Conservation (phyloP, 2,329 filamentous ascomycete genomes). For the Fusarium continuum region DNA sequence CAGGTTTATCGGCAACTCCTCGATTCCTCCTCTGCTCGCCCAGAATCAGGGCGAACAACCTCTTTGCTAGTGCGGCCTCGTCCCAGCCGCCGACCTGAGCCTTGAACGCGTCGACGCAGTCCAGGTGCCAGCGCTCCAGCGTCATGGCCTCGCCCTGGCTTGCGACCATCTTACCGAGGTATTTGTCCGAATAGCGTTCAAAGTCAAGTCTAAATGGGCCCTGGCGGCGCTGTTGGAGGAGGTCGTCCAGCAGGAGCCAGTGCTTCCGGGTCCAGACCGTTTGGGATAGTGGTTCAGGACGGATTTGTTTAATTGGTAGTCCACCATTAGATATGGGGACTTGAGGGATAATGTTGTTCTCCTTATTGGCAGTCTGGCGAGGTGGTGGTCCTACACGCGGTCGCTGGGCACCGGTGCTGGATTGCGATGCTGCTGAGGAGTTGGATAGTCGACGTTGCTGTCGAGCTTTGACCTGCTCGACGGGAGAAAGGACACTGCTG, state of each 20-base stretch:
- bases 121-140: conserved; percentile 66
- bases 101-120: conserved; percentile 65
- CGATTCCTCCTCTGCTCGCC: conserved; percentile 54
- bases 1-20: conserved; percentile 17
- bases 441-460: conserved; percentile 45
- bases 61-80: conserved; percentile 58
- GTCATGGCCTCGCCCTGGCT: conserved; percentile 58
- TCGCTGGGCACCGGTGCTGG: conserved; percentile 17
- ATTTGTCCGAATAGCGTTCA: conserved; percentile 45
- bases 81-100: conserved; percentile 60
- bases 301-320: conserved; percentile 30
- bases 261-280: conserved; percentile 60
- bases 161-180: conserved; percentile 60
- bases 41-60: conserved; percentile 62
- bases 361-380: conserved; percentile 44
- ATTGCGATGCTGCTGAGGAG: conserved; percentile 31
- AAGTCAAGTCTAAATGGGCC: conserved; percentile 49
- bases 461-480: conserved; percentile 52
- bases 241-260: conserved; percentile 62
- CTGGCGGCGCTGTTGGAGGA: conserved; percentile 59
- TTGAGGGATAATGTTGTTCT: conserved; percentile 44
- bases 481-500: conserved; percentile 58
- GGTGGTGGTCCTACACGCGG: conserved; percentile 14
- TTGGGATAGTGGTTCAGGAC: conserved; percentile 49
- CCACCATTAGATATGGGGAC: conserved; percentile 44